A percentile compares a stretch with the other conserved stretches of the same genome.
Conservation (phyloP, 495 filamentous ascomycete genomes). For the Aspergillus olivimuriae region DNA sequence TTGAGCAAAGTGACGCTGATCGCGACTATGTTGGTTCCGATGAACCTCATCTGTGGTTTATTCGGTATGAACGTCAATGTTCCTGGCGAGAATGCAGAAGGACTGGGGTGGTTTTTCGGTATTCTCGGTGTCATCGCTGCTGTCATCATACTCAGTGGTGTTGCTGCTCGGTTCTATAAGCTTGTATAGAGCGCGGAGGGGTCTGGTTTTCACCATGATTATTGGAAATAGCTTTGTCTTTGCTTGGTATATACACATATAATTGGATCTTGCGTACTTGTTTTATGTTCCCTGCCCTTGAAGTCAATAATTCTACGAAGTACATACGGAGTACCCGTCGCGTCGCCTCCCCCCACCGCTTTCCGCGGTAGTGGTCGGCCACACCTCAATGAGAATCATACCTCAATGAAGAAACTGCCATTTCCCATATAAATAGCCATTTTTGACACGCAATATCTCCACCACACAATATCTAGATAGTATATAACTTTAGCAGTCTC, state of each 20-base stretch:
- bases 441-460: no score
- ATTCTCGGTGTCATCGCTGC: slow-evolving; percentile 62
- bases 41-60: slow-evolving; percentile 90
- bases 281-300: no score
- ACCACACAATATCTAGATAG: neutral
- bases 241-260: no score
- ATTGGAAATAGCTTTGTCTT: no score
- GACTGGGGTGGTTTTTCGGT: slow-evolving; percentile 70
- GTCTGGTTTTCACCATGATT: no score
- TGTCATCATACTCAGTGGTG: slow-evolving; percentile 51
- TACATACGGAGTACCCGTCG: no score
- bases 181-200: slow-evolving; percentile 21
- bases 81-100: slow-evolving; percentile 53
- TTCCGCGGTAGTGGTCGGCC: no score
- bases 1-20: slow-evolving; percentile 93
- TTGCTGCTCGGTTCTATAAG: slow-evolving; percentile 41
- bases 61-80: slow-evolving; percentile 97
- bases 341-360: no score
- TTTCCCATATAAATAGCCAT: no score
- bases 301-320: no score
- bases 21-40: slow-evolving; percentile 90
- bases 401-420: no score
- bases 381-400: no score
- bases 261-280: neutral
- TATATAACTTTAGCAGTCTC: neutral